These are phyloP conservation scores for Fonsecaea pedrosoi DNA, from an alignment of 2,329 filamentous ascomycete genomes.

Conservation along the genomic window DNA sequence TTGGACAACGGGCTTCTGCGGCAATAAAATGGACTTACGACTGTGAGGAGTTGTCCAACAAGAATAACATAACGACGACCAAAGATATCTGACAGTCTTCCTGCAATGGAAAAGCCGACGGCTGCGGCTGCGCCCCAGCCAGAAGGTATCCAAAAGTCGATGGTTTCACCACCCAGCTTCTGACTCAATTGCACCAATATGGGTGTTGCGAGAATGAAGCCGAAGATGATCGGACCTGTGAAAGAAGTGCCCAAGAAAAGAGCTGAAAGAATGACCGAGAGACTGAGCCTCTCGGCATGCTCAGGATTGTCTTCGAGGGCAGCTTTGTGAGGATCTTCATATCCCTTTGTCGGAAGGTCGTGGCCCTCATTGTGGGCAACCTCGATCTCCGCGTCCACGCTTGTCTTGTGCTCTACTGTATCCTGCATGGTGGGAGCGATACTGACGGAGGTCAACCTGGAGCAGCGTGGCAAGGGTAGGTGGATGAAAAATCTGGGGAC, in stretches of 20 bases:
- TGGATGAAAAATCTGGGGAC: conserved; percentile 21
- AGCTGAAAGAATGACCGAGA: conserved; percentile 31
- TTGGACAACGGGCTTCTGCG: background rate
- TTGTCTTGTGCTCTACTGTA: conserved; percentile 24
- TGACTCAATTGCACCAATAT: conserved; percentile 33
- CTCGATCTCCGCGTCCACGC: conserved; percentile 28
- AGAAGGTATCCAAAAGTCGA: conserved; percentile 33
- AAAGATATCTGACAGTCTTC: conserved; percentile 33
- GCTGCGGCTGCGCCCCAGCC: conserved; percentile 33
- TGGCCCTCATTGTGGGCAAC: conserved; percentile 25
- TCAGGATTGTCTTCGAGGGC: conserved; percentile 34
- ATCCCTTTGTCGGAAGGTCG: conserved; percentile 23
- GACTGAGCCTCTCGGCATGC: conserved; percentile 30
- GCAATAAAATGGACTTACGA: conserved; percentile 13
- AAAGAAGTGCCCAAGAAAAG: conserved; percentile 35
- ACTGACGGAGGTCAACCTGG: background rate
- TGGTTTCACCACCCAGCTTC: conserved; percentile 29
- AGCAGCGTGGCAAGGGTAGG: conserved; percentile 7
- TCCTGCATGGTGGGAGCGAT: conserved; percentile 25
- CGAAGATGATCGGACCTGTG: conserved; percentile 34
- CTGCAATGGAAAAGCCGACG: conserved; percentile 31
- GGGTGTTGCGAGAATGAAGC: conserved; percentile 33
- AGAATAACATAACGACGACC: conserved; percentile 35
- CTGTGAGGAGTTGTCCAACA: conserved; percentile 31
- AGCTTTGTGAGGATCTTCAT: conserved; percentile 34